Conservation (phyloP, 2,329 filamentous ascomycete species). For the Fusarium sulawesiense region DNA sequence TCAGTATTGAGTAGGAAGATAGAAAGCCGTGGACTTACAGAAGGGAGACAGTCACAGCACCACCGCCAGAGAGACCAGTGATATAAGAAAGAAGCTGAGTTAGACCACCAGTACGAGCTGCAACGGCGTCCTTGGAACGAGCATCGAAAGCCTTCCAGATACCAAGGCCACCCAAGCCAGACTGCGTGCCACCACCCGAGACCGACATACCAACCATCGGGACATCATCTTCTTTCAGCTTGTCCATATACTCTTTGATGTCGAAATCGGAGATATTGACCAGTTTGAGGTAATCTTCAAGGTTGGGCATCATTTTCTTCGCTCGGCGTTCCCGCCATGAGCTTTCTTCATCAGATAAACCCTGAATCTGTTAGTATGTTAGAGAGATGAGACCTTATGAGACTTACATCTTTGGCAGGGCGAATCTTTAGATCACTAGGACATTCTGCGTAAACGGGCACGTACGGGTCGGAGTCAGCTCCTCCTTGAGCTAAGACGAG, state of each 20-base stretch:
- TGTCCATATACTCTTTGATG: constrained; percentile 34
- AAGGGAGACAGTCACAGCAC: constrained; percentile 41
- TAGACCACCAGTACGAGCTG: constrained; percentile 42
- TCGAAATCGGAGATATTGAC: constrained; percentile 42
- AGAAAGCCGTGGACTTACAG: constrained; percentile 17
- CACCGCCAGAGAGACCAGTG: constrained; percentile 45
- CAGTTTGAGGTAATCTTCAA: constrained; percentile 38
- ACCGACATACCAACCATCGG: constrained; percentile 44
- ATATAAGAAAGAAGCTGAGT: constrained; percentile 44
- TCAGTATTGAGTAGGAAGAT: rapidly evolving
- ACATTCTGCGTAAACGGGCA: constrained; percentile 26
- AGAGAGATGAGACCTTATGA: rapidly evolving
- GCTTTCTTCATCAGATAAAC: constrained; percentile 39
- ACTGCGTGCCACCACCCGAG: constrained; percentile 47
- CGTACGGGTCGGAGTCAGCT: constrained; percentile 29
- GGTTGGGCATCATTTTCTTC: constrained; percentile 34
- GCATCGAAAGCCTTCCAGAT: constrained; percentile 47
- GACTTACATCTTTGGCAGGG: constrained; percentile 9
- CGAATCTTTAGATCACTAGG: constrained; percentile 22
- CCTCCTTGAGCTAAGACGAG: not conserved
- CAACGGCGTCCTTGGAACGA: constrained; percentile 30
- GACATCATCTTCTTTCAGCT: constrained; percentile 31
- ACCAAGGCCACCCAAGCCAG: constrained; percentile 46
- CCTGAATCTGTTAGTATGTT: constrained; percentile 5
- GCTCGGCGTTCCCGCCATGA: constrained; percentile 38